Evolutionary conservation across 495 filamentous ascomycete genomes (phyloP), one percentile per base, ranked within the genome.

Genomic region (Cryomyces antarcticus): DNA sequence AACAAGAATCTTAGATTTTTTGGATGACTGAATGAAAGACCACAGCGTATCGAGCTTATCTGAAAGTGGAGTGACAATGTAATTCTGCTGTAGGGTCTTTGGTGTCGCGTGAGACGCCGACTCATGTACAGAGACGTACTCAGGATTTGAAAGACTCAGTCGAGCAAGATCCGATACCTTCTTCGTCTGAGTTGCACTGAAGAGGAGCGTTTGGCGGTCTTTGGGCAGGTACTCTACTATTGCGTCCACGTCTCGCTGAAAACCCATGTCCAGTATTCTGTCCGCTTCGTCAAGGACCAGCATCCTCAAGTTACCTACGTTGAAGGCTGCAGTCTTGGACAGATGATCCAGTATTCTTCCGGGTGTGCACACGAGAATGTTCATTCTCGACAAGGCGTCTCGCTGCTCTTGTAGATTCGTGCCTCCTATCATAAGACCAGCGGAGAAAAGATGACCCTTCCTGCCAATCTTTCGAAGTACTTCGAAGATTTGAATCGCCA

Each of bases 201-300:
- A 99, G 0, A 99, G 69, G 49, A 99, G 65, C 0, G 89, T 96
- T 62, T 99, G 89, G 44, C 92, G 70, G 34, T 75, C 65, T 51
- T 77, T 78, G 2, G 89, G 89, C 0, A 99, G 69, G 59, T 95
- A 88, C 41, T 89, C 84, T 30, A 99, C 61, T 35, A 99, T 87
- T 4, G 89, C 89, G 59, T 99, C 89, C 10, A 99, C 74, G 0
- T 82, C 80, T 10, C 70, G 66, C 57, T 93, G 81, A 57, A 99
- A 99, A 7, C 89, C 89, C 86, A 95, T 92, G 57, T 99, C 89
- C 69, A 99, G 71, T 50, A 96, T 95, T 30, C 89, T 72, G 55
- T 99, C 89, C 4, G 89, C 89, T 55, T 99, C 89, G 52, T 99
- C 89, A 46, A 99, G 67, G 4, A 96, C 89, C 29, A 99, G 67